Evolutionary conservation across 176 grass and related monocot species (phyloP).

Genomic region (Hyparrhenia diplandra): DNA sequence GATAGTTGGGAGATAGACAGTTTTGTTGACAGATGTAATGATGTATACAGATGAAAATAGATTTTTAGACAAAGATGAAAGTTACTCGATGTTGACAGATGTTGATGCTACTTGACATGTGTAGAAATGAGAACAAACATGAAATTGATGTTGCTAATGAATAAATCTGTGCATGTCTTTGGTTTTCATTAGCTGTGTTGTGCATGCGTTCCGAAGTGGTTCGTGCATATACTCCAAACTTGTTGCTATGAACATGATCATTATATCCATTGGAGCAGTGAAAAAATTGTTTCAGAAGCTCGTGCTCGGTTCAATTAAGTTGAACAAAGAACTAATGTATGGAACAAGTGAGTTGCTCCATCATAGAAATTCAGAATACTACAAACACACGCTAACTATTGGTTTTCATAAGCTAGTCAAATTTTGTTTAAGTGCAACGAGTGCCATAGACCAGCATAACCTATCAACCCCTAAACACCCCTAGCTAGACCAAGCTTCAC

Average conservation of each 20-base stretch:
- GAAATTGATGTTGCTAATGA: not conserved
- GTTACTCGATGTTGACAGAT: not conserved
- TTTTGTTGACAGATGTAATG: slow-evolving; percentile 25
- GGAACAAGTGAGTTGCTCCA: not conserved
- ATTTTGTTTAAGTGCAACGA: no score
- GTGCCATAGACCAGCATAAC: no score
- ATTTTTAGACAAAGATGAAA: not conserved
- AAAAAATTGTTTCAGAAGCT: not conserved
- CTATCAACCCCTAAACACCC: no score
- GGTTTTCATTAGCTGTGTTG: not conserved
- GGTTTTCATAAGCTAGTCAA: no score
- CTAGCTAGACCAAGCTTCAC: no score
- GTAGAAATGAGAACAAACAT: not conserved
- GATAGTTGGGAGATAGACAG: slow-evolving; percentile 18
- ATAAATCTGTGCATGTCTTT: not conserved
- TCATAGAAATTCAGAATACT: not conserved
- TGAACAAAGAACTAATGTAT: not conserved
- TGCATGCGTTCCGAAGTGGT: not conserved
- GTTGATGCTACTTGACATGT: not conserved
- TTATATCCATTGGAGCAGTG: not conserved
- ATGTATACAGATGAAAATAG: slow-evolving; percentile 17
- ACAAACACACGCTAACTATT: not conserved
- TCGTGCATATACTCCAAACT: no score
- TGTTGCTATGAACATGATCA: no score
- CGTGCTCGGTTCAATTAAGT: not conserved